A percentile compares a stretch with the other conserved stretches of the same genome.
Conservation (phyloP, 768 basidiomycete species). For the Pisolithus sp. region DNA sequence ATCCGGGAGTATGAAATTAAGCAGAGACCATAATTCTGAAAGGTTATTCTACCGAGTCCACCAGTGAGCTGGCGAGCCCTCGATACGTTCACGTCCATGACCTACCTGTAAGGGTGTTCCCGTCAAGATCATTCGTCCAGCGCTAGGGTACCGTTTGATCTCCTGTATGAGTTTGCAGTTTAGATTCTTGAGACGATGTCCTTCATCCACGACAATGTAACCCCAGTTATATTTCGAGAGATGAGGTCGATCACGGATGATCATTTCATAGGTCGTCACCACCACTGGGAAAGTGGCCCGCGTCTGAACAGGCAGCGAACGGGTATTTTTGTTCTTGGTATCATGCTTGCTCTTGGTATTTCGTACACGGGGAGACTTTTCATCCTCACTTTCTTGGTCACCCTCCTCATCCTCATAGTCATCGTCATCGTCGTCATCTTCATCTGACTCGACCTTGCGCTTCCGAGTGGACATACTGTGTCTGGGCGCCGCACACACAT, state of each 20-base stretch:
- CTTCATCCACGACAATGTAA: conserved; percentile 95
- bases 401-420: conserved; percentile 5
- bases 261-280: conserved; percentile 89
- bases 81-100: neutral
- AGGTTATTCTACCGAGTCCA: conserved; percentile 78
- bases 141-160: conserved; percentile 79
- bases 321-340: neutral
- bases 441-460: conserved; percentile 14
- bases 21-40: conserved; percentile 87
- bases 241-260: conserved; percentile 73
- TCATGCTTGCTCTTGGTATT: neutral
- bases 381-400: neutral
- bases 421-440: conserved; percentile 16
- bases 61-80: neutral
- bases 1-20: conserved; percentile 94
- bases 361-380: neutral
- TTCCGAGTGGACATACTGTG: conserved; percentile 13
- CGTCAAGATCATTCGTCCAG: conserved; percentile 88
- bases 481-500: conserved; percentile 8
- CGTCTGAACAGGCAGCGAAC: conserved; percentile 12
- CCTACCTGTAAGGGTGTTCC: conserved; percentile 93
- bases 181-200: conserved; percentile 92
- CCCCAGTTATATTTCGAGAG: conserved; percentile 69
- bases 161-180: conserved; percentile 87
- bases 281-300: conserved; percentile 63